These are phyloP conservation scores for Pseudogymnoascus sp. DNA, from an alignment of 2,329 filamentous ascomycete species.

Conservation along the genomic window DNA sequence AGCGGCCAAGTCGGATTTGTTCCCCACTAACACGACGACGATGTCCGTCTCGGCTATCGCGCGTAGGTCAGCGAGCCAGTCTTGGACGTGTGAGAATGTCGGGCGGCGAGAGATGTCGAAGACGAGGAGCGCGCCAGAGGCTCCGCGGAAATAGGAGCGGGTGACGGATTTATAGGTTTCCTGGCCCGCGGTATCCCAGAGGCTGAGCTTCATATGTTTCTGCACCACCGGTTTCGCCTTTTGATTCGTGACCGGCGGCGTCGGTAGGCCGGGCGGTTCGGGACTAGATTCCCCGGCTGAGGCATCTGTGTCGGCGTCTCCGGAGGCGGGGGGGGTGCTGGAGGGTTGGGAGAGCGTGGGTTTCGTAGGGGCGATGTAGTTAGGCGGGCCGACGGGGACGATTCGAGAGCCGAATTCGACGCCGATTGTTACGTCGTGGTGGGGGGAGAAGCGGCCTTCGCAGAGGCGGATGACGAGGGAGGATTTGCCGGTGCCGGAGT, in stretches of 20 bases:
- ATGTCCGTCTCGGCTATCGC: conserved; percentile 95
- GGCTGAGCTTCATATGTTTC: conserved; percentile 82
- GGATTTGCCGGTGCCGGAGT: conserved; percentile 93
- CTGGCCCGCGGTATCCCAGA: conserved; percentile 96
- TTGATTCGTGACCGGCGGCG: conserved; percentile 36
- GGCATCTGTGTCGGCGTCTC: neutral
- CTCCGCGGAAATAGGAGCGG: conserved; percentile 66
- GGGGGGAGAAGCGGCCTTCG: conserved; percentile 87
- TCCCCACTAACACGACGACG: conserved; percentile 87
- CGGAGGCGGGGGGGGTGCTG: conserved; percentile 21
- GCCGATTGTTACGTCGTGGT: conserved; percentile 95
- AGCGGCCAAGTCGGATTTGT: conserved; percentile 75
- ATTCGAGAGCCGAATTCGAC: conserved; percentile 94
- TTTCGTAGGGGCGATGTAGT: conserved; percentile 39
- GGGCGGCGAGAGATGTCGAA: conserved; percentile 84
- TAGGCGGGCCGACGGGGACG: conserved; percentile 79
- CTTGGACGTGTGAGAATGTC: conserved; percentile 80
- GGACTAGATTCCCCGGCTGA: conserved; percentile 14
- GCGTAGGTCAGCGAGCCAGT: conserved; percentile 88
- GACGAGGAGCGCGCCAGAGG: conserved; percentile 70
- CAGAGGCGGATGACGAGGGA: conserved; percentile 89
- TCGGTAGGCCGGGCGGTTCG: conserved; percentile 38
- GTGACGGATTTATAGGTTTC: conserved; percentile 98
- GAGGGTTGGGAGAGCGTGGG: conserved; percentile 26
- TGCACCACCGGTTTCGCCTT: conserved; percentile 33